Base-by-base conservation (phyloP, 306 rosid species). In the Aeschynomene evenia region DNA sequence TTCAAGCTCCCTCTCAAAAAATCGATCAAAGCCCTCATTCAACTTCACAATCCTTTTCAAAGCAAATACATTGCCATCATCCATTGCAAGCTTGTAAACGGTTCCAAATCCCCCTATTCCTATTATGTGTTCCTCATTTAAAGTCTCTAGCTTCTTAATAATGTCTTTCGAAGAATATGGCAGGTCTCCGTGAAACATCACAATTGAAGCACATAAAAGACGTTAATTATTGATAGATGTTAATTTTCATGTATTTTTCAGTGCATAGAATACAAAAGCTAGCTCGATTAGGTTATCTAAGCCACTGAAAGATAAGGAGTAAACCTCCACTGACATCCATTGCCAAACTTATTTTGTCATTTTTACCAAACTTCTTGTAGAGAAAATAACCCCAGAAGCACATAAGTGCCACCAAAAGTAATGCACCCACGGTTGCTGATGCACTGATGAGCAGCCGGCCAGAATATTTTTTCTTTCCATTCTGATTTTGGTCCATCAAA, bases 321-420 rank as follows among this genome's bases (percentile, higher is more conserved):
- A 73, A 21, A 95, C 99, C 97, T 95, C 95, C 87, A 75, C 95
- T 78, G 50, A 91, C 95, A 66, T 91, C 95, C 86, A 83, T 77
- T 53, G 87, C 97, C 49, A 86, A 83, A 75, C 88, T 84, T 75
- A 81, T 81, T 57, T 37, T 69, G 74, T 91, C 95, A 62, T 74
- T 82, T 85, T 91, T 95, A 57, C 97, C 96, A 28, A 94, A 91
- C 82, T 87, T 94, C 60, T 91, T 94, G 62, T 91, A 94, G 15
- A 94, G 91, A 75, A 89, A 94, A 84, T 97, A 94, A 65, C 99
- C 99, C 99, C 99, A 94, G 83, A 94, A 94, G 78, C 99, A 94
- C 99, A 94, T 94, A 51, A 94, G 99, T 71, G 99, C 99, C 39
- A 94, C 99, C 83, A 95, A 86, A 79, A 95, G 97, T 42, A 80